These are phyloP conservation scores for Comarum palustre DNA, from an alignment of 306 rosid species.

Conservation along the genomic window DNA sequence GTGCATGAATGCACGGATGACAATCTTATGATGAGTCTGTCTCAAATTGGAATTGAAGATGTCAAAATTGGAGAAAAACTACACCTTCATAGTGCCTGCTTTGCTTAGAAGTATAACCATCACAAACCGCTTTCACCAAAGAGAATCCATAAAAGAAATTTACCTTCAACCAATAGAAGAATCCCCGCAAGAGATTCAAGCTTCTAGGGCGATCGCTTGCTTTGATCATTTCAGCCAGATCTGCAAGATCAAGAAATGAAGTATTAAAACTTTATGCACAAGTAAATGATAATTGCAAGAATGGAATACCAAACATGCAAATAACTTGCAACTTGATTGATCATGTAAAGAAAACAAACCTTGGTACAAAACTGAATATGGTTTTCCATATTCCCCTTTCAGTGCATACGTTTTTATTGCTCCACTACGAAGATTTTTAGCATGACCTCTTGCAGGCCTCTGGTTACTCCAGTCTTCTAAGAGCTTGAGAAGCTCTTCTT, in stretches of 20 bases:
- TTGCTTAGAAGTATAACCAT: background rate
- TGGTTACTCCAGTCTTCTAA: constrained; percentile 16
- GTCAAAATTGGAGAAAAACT: background rate
- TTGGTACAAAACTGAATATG: constrained; percentile 44
- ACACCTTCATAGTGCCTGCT: background rate
- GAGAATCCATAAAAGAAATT: constrained; percentile 12
- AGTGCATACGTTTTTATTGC: constrained; percentile 22
- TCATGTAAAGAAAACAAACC: constrained; percentile 44
- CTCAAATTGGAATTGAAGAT: background rate
- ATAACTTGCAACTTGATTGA: background rate
- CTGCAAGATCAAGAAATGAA: constrained; percentile 43
- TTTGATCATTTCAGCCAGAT: constrained; percentile 30
- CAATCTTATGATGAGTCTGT: background rate
- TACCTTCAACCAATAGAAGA: constrained; percentile 71
- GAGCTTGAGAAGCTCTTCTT: constrained; percentile 26
- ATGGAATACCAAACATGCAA: background rate
- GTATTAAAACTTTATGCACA: background rate
- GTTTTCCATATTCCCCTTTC: constrained; percentile 27
- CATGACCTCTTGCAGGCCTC: constrained; percentile 22
- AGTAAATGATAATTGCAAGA: background rate
- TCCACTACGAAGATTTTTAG: constrained; percentile 39
- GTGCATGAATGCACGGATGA: background rate
- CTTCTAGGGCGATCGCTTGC: constrained; percentile 33
- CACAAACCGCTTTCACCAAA: background rate
- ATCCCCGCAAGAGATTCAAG: constrained; percentile 73